Conservation (phyloP, 805 yeast genomes). For the Candida loeiensis region DNA sequence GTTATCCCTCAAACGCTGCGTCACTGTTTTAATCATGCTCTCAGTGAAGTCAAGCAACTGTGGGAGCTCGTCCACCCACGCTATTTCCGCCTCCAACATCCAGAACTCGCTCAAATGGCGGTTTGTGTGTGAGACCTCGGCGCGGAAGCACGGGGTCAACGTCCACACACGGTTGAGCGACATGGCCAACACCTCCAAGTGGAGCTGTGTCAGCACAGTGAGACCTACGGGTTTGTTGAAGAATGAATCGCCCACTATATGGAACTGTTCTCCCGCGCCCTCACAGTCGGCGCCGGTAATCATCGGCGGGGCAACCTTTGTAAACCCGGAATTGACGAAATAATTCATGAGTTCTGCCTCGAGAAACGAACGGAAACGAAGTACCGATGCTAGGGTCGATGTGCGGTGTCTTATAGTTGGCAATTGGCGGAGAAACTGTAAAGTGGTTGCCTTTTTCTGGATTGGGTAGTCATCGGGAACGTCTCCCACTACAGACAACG, state of each 20-base stretch:
- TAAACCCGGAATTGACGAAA: constrained; percentile 52
- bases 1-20: constrained; percentile 18
- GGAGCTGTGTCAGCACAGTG: constrained; percentile 91
- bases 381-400: constrained; percentile 55
- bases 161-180: constrained; percentile 85
- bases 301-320: constrained; percentile 81
- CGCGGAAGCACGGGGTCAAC: constrained; percentile 86
- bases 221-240: constrained; percentile 67
- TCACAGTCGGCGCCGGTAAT: constrained; percentile 91
- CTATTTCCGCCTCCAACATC: constrained; percentile 94
- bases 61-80: constrained; percentile 54
- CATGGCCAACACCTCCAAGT: constrained; percentile 74
- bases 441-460: constrained; percentile 72
- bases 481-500: constrained; percentile 48
- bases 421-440: constrained; percentile 63
- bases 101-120: constrained; percentile 93
- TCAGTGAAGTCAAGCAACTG: constrained; percentile 69
- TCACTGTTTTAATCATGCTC: constrained; percentile 56
- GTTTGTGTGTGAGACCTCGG: constrained; percentile 87
- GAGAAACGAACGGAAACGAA: constrained; percentile 69
- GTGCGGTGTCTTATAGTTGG: constrained; percentile 81
- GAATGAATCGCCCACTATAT: constrained; percentile 46
- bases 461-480: constrained; percentile 69
- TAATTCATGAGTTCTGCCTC: constrained; percentile 52
- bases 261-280: constrained; percentile 93